phyloP scores from a whole-genome alignment of 306 rosid species.

The Prunus davidiana region DNA sequence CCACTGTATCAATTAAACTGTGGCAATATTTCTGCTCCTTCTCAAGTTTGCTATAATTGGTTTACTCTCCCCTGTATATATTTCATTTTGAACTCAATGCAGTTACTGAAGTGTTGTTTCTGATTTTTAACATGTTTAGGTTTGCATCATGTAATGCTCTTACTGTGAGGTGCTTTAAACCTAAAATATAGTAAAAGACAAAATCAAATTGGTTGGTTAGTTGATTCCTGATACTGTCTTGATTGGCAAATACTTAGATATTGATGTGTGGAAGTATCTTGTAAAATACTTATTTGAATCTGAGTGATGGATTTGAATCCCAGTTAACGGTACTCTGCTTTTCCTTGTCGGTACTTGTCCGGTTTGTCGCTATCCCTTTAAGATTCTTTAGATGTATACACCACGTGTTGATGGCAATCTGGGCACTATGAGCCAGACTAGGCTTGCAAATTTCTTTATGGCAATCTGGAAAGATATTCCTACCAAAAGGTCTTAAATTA shows the following conservation, averaged over 20 bases:
- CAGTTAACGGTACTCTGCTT: background rate
- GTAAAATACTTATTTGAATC: background rate
- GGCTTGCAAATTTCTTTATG: background rate
- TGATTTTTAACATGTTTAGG: background rate
- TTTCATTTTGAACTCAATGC: background rate
- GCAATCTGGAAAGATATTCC: background rate
- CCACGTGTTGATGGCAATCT: background rate
- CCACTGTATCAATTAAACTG: background rate
- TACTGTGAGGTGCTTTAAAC: background rate
- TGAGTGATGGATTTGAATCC: background rate
- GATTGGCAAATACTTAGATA: background rate
- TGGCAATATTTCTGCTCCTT: background rate
- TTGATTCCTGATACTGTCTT: background rate
- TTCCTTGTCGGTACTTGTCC: background rate
- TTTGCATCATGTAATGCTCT: constrained; percentile 2
- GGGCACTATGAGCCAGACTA: background rate
- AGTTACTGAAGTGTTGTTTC: background rate
- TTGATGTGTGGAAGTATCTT: constrained; percentile 5
- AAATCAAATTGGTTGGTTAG: background rate
- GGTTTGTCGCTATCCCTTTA: constrained; percentile 4
- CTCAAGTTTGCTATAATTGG: background rate
- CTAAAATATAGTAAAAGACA: background rate
- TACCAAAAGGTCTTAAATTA: background rate
- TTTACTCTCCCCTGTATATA: background rate
- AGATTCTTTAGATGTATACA: constrained; percentile 4